Evolutionary conservation across 2,329 filamentous ascomycete genomes (phyloP).

Genomic region (Neofusicoccum umdonicola): DNA sequence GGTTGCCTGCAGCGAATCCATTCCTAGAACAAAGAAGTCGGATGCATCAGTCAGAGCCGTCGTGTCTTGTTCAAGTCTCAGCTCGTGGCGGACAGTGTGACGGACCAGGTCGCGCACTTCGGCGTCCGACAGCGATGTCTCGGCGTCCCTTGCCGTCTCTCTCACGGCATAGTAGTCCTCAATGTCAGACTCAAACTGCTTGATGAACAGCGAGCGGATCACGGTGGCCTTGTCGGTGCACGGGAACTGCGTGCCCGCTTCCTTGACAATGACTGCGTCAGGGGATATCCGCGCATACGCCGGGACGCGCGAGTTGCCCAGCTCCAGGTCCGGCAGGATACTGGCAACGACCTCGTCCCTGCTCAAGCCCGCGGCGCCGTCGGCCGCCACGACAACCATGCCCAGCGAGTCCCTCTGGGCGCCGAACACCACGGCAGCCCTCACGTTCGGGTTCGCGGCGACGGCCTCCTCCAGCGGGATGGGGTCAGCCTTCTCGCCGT

Average conservation of each 20-base stretch:
- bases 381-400: not conserved
- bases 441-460: conserved; percentile 33
- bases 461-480: not conserved
- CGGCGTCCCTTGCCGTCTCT: conserved; percentile 17
- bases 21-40: conserved; percentile 59
- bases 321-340: not conserved
- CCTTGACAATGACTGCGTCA: conserved; percentile 15
- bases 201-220: conserved; percentile 42
- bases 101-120: conserved; percentile 25
- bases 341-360: conserved; percentile 9
- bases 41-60: conserved; percentile 52
- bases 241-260: conserved; percentile 13
- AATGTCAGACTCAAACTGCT: conserved; percentile 47
- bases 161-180: conserved; percentile 38
- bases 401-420: not conserved
- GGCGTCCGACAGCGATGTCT: conserved; percentile 21
- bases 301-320: not conserved
- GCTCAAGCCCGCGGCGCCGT: not conserved
- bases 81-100: not conserved
- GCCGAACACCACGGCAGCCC: conserved; percentile 59
- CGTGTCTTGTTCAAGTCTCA: conserved; percentile 40
- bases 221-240: conserved; percentile 26
- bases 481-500: conserved; percentile 8
- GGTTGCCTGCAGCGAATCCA: conserved; percentile 60
- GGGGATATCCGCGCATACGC: conserved; percentile 18